Percentiles rank a stretch among this genome's conserved stretches.
These are phyloP conservation scores for Barnettozyma hawaiiensis DNA, from an alignment of 1,139 yeast genomes.

Conservation along the genomic window DNA sequence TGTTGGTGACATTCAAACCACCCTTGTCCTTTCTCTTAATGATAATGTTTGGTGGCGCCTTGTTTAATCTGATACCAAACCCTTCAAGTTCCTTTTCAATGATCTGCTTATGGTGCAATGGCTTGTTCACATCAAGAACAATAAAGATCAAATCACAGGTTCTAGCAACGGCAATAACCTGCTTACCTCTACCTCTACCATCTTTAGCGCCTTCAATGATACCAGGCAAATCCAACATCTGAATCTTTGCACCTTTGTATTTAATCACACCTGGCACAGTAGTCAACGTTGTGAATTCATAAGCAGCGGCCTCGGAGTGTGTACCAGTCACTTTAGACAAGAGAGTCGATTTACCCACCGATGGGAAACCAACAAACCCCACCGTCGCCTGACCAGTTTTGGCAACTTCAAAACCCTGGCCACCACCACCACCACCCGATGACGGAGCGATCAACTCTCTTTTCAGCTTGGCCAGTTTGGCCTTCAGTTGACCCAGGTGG, in stretches of 20 bases:
- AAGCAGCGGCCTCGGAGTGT: slow-evolving; percentile 94
- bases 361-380: slow-evolving; percentile 97
- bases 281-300: slow-evolving; percentile 94
- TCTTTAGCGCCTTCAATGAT: slow-evolving; percentile 98
- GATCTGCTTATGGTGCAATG: slow-evolving; percentile 86
- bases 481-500: slow-evolving; percentile 95
- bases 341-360: slow-evolving; percentile 93
- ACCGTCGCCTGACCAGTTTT: slow-evolving; percentile 96
- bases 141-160: slow-evolving; percentile 90
- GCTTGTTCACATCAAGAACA: slow-evolving; percentile 93
- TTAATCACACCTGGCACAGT: slow-evolving; percentile 96
- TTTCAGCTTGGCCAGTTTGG: slow-evolving; percentile 89
- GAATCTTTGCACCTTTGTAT: slow-evolving; percentile 95
- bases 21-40: slow-evolving; percentile 93
- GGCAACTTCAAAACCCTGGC: slow-evolving; percentile 88
- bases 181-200: slow-evolving; percentile 98
- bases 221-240: slow-evolving; percentile 97
- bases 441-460: slow-evolving; percentile 84
- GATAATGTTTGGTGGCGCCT: slow-evolving; percentile 85
- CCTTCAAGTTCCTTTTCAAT: slow-evolving; percentile 96
- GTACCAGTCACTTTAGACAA: slow-evolving; percentile 89
- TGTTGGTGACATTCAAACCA: slow-evolving; percentile 87
- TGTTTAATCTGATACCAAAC: slow-evolving; percentile 91
- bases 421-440: slow-evolving; percentile 77
- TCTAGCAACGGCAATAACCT: slow-evolving; percentile 97